phyloP scores from a whole-genome alignment of 805 yeast species.

The Monosporozyma servazzii region DNA sequence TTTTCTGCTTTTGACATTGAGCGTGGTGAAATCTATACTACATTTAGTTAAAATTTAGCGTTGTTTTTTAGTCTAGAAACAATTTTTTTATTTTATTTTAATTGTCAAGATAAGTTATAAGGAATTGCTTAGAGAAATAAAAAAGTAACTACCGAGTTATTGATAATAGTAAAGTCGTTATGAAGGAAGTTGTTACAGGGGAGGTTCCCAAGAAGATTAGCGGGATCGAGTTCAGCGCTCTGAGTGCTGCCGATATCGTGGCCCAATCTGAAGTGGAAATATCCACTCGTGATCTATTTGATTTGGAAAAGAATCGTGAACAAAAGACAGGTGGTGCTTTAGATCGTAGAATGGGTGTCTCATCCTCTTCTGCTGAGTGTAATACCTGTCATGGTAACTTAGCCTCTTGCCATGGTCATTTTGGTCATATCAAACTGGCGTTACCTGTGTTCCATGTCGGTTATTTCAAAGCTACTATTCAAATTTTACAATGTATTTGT shows the following conservation, averaged over 20 bases:
- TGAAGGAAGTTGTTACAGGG: constrained; percentile 45
- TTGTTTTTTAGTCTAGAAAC: too few relatives aligned
- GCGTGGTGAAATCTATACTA: not conserved
- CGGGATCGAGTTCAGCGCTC: constrained; percentile 85
- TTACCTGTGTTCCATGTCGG: constrained; percentile 97
- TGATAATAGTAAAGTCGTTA: constrained; percentile 1
- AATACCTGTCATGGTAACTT: constrained; percentile 83
- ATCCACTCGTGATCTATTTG: constrained; percentile 82
- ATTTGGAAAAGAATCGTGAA: constrained; percentile 79
- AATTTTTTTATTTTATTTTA: not conserved
- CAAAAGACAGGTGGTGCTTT: constrained; percentile 81
- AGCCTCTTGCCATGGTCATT: constrained; percentile 96
- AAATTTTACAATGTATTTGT: constrained; percentile 83
- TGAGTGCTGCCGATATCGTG: constrained; percentile 83
- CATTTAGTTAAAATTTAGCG: not conserved
- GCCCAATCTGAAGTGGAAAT: constrained; percentile 94
- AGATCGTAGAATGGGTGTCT: constrained; percentile 89
- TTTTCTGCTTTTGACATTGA: not conserved
- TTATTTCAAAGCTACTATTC: constrained; percentile 83
- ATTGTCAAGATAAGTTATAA: not conserved
- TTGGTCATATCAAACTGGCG: constrained; percentile 89
- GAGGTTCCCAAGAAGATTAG: constrained; percentile 83
- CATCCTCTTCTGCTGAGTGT: constrained; percentile 79
- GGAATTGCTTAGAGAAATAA: not conserved
- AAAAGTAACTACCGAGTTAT: not conserved